Conservation (phyloP, 495 filamentous ascomycete species). For the Annulohypoxylon nitens region DNA sequence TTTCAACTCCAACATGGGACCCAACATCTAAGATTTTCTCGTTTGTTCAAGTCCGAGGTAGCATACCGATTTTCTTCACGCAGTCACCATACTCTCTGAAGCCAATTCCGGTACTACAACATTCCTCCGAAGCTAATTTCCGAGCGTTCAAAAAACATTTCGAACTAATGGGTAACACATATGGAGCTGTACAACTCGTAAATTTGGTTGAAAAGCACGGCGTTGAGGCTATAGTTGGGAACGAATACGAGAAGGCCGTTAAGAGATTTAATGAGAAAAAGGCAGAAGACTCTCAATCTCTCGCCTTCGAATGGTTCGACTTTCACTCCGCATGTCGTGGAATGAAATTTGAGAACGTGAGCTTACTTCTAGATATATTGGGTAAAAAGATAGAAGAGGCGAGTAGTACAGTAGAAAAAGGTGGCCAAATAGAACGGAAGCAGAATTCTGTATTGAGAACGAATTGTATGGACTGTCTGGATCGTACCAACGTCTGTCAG, state of each 20-base stretch:
- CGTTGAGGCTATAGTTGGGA: constrained; percentile 81
- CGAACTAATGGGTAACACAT: constrained; percentile 69
- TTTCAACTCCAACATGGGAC: constrained; percentile 73
- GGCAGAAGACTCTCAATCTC: constrained; percentile 50
- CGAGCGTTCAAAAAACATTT: constrained; percentile 85
- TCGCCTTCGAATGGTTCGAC: constrained; percentile 94
- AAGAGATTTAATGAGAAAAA: constrained; percentile 72
- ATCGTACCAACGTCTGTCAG: constrained; percentile 93
- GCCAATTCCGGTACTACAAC: constrained; percentile 83
- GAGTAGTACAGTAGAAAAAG: constrained; percentile 71
- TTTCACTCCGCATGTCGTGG: constrained; percentile 91
- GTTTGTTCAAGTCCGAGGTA: constrained; percentile 86
- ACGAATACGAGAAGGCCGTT: constrained; percentile 77
- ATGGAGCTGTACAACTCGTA: constrained; percentile 82
- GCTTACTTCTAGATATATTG: constrained; percentile 77
- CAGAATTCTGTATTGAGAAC: constrained; percentile 86
- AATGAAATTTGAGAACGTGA: constrained; percentile 97
- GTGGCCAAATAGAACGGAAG: constrained; percentile 59
- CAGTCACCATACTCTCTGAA: constrained; percentile 94
- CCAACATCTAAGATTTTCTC: constrained; percentile 76
- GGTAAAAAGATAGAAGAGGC: constrained; percentile 71
- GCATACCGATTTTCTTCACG: constrained; percentile 92
- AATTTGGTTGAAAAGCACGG: constrained; percentile 89
- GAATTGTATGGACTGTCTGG: constrained; percentile 98
- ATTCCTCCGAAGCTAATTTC: constrained; percentile 80